These are phyloP conservation scores for Trichoderma hamatum DNA, from an alignment of 2,329 filamentous ascomycete genomes.

Conservation along the genomic window DNA sequence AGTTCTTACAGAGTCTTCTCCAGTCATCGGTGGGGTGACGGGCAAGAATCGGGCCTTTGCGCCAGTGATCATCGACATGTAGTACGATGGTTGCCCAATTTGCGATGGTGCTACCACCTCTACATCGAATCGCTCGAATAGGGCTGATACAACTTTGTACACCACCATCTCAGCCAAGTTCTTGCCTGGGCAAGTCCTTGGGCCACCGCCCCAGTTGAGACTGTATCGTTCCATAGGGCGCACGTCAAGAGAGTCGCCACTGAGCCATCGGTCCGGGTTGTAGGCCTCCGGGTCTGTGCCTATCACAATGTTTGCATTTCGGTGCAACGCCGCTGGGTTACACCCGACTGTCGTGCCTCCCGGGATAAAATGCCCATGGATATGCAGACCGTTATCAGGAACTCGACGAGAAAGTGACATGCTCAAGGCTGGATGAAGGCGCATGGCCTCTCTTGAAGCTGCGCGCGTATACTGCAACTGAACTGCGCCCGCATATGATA, in stretches of 20 bases:
- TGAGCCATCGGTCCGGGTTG: slow-evolving; percentile 53
- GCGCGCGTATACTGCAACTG: slow-evolving; percentile 46
- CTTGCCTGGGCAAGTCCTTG: slow-evolving; percentile 54
- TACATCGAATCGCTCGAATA: slow-evolving; percentile 51
- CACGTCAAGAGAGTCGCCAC: slow-evolving; percentile 33
- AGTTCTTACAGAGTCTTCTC: not conserved
- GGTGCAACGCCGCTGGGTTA: slow-evolving; percentile 54
- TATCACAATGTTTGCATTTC: slow-evolving; percentile 50
- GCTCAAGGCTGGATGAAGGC: slow-evolving; percentile 54
- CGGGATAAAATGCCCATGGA: slow-evolving; percentile 49
- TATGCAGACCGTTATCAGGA: slow-evolving; percentile 40
- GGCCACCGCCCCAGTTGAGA: slow-evolving; percentile 56
- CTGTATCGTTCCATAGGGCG: slow-evolving; percentile 52
- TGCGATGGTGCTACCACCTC: slow-evolving; percentile 45
- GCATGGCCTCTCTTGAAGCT: slow-evolving; percentile 54
- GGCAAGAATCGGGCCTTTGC: slow-evolving; percentile 46
- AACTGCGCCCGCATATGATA: slow-evolving; percentile 32
- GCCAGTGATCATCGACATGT: slow-evolving; percentile 56
- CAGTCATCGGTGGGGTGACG: not conserved
- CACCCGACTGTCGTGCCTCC: slow-evolving; percentile 54
- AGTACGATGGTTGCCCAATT: slow-evolving; percentile 50
- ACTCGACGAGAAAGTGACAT: slow-evolving; percentile 55
- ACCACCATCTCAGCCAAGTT: slow-evolving; percentile 56
- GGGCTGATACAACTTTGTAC: slow-evolving; percentile 46
- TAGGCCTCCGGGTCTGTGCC: slow-evolving; percentile 50